Base-by-base conservation (phyloP, 495 filamentous ascomycete genomes). In the Daldinia bambusicola region DNA sequence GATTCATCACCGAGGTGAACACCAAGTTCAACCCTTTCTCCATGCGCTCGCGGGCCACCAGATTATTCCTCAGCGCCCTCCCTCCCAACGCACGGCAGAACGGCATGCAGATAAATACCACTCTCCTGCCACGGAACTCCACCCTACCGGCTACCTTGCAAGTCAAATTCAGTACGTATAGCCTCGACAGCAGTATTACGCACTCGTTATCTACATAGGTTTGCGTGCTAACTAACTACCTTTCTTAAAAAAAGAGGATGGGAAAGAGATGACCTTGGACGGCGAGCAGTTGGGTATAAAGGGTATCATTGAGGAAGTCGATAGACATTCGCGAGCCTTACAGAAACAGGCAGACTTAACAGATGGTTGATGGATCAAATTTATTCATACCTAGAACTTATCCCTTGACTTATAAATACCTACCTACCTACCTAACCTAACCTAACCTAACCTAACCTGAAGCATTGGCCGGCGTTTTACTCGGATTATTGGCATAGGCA, bases 21-120 rank as follows among this genome's bases (percentile, higher is more conserved):
- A 90, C 92, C 70, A 87, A 85, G 75, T 98, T 97, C 90, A 97
- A 97, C 81, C 96, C 96, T 20, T 99, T 98, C 88, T 88, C 86
- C 5, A 84, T 86, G 13, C 82, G 85, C 74, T 85, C 91, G 38
- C 92, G 93, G 74, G 90, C 93, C 34, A 93, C 93, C 36, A 89
- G 96, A 12, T 81, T 94, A 51, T 93, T 99, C 78, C 91, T 98
- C 70, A 89, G 92, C 22, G 85, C 91, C 50, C 89, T 99, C n/a
- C 95, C 95, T 7, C 87, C 91, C 20, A 88, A 91, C 61, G 90
- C 93, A 30, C 88, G 92, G 48, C 83, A 85, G 51, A 82, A 75
- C 18, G 85, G 84, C 52, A 92, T 94, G 86, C 89, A 88, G 77
- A 91, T 99, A 77, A 87, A 90, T 63, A 91, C 93, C 66, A 89